These are phyloP conservation scores for Sporobolus alterniflorus DNA, from an alignment of 202 grass and related monocot genomes.

Conservation along the genomic window DNA sequence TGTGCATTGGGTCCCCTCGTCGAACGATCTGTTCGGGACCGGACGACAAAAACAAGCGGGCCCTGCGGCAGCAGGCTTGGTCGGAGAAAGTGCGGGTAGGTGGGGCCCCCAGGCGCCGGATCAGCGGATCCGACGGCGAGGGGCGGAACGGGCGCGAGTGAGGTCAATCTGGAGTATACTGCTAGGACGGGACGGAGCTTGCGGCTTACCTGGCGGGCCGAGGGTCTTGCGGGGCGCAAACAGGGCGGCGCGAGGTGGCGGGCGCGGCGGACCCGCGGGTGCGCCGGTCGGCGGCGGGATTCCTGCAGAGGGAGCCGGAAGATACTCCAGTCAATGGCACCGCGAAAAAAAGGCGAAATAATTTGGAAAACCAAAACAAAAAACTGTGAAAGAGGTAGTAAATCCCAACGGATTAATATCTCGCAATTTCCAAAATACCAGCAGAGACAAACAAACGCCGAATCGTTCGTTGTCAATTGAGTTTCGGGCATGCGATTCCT, in stretches of 20 bases:
- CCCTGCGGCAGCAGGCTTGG: slow-evolving; percentile 18
- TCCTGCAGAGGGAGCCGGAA: slow-evolving; percentile 37
- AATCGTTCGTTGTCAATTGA: too few relatives aligned
- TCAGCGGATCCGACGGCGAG: slow-evolving; percentile 7
- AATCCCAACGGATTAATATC: background rate
- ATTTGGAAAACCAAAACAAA: background rate
- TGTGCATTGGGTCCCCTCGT: background rate
- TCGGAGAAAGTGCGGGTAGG: slow-evolving; percentile 32
- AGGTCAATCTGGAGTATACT: background rate
- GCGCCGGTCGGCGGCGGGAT: slow-evolving; percentile 37
- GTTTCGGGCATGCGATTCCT: too few relatives aligned
- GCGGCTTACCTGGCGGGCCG: slow-evolving; percentile 44
- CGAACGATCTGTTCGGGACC: background rate
- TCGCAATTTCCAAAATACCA: too few relatives aligned
- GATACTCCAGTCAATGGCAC: background rate
- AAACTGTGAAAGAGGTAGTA: background rate
- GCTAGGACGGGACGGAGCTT: background rate
- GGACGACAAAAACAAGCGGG: slow-evolving; percentile 8
- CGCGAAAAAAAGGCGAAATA: background rate
- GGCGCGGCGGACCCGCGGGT: slow-evolving; percentile 29
- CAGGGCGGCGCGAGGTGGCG: slow-evolving; percentile 1
- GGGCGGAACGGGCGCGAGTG: too few relatives aligned
- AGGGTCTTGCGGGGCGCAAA: slow-evolving; percentile 39
- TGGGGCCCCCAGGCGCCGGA: slow-evolving; percentile 3
- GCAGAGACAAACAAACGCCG: too few relatives aligned